Percentiles rank a stretch among this genome's conserved stretches.
Conservation (phyloP, 106 monocot species). For the Agapanthus africanus region DNA sequence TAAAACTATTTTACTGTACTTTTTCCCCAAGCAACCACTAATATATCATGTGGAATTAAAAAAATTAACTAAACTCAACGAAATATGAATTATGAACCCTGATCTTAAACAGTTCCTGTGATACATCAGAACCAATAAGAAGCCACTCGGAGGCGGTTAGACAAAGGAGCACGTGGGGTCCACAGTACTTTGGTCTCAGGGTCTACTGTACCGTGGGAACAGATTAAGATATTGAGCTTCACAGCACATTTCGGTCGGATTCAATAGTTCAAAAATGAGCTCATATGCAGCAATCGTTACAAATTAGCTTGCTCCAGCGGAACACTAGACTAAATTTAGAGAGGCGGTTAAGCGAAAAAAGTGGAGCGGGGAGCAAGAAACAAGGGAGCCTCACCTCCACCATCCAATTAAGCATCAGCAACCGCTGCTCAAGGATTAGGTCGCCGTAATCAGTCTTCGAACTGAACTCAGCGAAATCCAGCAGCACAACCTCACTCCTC, state of each 20-base stretch:
- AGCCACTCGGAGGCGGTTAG: neutral
- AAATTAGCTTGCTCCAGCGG: slow-evolving; percentile 7
- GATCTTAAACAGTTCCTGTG: no score
- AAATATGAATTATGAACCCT: no score
- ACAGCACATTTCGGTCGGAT: neutral
- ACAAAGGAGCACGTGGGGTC: neutral
- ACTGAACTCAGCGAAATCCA: slow-evolving; percentile 40
- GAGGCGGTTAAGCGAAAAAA: neutral
- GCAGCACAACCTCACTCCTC: slow-evolving; percentile 27
- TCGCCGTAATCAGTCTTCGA: slow-evolving; percentile 25
- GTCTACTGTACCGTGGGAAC: neutral
- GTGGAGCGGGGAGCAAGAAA: neutral
- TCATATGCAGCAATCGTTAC: no score
- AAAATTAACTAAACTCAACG: neutral
- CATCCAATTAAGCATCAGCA: slow-evolving; percentile 86
- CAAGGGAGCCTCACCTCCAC: slow-evolving; percentile 53
- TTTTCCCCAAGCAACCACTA: neutral
- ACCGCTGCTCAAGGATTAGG: slow-evolving; percentile 56
- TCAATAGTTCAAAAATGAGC: neutral
- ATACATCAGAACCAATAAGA: neutral
- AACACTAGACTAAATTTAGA: neutral
- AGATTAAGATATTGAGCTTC: neutral
- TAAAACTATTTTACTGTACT: neutral
- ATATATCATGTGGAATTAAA: neutral
- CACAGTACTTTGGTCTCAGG: neutral